These are phyloP conservation scores for Zea luxurians DNA, from an alignment of 176 grass and related monocot species.

Conservation along the genomic window DNA sequence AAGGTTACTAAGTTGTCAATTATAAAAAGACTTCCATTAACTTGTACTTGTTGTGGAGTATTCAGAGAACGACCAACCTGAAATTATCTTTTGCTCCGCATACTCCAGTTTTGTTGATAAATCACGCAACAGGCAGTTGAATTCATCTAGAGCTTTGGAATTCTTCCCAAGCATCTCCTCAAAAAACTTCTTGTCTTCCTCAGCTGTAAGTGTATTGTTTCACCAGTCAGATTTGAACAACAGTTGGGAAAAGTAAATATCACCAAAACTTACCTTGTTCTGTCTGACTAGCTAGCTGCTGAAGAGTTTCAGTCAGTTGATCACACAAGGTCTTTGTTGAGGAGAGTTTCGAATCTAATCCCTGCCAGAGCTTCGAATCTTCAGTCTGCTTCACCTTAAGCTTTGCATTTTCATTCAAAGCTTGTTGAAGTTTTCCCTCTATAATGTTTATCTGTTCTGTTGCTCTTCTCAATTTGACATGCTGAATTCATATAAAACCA, in stretches of 20 bases:
- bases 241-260: constrained; percentile 20
- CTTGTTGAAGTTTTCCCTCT: constrained; percentile 82
- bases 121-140: constrained; percentile 57
- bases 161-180: constrained; percentile 66
- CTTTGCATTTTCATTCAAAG: constrained; percentile 83
- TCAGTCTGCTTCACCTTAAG: constrained; percentile 85
- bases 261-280: constrained; percentile 49
- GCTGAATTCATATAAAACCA: constrained; percentile 40
- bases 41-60: constrained; percentile 7
- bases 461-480: constrained; percentile 73
- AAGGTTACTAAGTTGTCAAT: constrained; percentile 1
- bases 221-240: constrained; percentile 37
- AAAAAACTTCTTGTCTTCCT: constrained; percentile 73
- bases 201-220: constrained; percentile 55
- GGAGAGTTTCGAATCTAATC: constrained; percentile 83
- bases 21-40: constrained; percentile 11
- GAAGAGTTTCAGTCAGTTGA: constrained; percentile 86
- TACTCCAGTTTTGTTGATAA: constrained; percentile 64
- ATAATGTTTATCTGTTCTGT: constrained; percentile 77
- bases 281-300: constrained; percentile 71
- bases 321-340: constrained; percentile 81
- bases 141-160: constrained; percentile 72
- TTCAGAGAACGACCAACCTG: constrained; percentile 45
- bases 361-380: constrained; percentile 79
- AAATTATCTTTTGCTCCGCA: constrained; percentile 55